Conservation (phyloP, 2,329 filamentous ascomycete genomes). For the Aspergillus sp. region DNA sequence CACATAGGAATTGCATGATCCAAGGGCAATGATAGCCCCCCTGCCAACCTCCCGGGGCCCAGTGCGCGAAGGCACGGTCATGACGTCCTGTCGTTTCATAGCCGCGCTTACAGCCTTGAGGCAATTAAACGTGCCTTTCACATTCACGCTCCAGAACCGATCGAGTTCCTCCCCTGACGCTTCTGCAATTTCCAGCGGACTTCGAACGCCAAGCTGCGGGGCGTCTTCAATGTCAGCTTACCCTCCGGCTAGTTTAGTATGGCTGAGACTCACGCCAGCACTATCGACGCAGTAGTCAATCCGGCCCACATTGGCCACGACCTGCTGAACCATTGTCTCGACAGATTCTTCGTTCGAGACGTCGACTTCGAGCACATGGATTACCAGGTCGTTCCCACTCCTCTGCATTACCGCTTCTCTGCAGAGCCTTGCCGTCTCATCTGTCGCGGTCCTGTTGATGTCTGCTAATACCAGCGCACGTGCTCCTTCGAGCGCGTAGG, state of each 20-base stretch:
- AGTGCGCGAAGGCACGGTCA: conserved; percentile 37
- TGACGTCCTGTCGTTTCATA: conserved; percentile 23
- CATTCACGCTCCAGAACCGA: conserved; percentile 38
- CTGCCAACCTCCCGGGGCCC: conserved; percentile 20
- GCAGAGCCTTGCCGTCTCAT: conserved; percentile 23
- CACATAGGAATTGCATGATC: conserved; percentile 32
- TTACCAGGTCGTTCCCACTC: conserved; percentile 13
- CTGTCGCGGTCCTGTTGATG: conserved; percentile 15
- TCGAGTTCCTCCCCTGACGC: conserved; percentile 30
- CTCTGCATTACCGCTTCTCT: conserved; percentile 22
- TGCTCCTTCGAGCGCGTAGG: conserved; percentile 21
- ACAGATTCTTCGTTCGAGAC: conserved; percentile 20
- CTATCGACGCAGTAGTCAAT: conserved; percentile 28
- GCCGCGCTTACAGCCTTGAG: conserved; percentile 30
- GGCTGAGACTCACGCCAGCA: conserved; percentile 16
- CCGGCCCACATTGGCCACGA: conserved; percentile 19
- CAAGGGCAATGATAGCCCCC: conserved; percentile 42
- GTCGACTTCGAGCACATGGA: conserved; percentile 26
- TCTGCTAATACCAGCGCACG: conserved; percentile 26
- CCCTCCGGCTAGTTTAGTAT: background rate
- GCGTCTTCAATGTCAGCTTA: background rate
- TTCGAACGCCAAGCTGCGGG: conserved; percentile 2
- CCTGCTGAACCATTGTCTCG: conserved; percentile 22
- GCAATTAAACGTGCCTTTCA: conserved; percentile 41
- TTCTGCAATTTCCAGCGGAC: background rate